Percentiles rank a stretch among this genome's conserved stretches.
phyloP scores from a whole-genome alignment of 2,329 filamentous ascomycete species.

The Penicillium capsulatum region DNA sequence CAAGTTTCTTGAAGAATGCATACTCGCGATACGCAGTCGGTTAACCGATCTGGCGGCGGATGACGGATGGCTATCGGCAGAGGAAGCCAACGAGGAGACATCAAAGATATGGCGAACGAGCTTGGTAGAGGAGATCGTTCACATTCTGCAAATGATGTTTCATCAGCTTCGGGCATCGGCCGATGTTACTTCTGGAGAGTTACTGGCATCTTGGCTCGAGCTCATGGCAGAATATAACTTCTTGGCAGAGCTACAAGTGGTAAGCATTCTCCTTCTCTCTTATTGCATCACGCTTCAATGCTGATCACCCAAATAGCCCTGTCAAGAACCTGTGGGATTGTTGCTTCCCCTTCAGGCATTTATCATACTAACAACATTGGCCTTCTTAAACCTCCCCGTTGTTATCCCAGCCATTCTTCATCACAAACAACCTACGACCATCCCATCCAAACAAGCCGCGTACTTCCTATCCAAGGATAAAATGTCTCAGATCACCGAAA shows the following conservation, averaged over 20 bases:
- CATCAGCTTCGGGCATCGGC: conserved; percentile 60
- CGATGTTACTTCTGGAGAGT: conserved; percentile 54
- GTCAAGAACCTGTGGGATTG: conserved; percentile 37
- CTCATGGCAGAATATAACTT: conserved; percentile 66
- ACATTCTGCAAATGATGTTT: conserved; percentile 70
- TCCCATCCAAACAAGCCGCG: conserved; percentile 38
- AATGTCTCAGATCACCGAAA: conserved; percentile 67
- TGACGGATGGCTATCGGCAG: conserved; percentile 46
- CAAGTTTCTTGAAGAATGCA: conserved; percentile 31
- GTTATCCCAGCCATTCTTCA: conserved; percentile 50
- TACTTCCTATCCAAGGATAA: conserved; percentile 68
- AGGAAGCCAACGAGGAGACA: conserved; percentile 51
- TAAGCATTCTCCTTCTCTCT: conserved; percentile 37
- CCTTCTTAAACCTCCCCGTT: conserved; percentile 65
- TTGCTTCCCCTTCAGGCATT: conserved; percentile 63
- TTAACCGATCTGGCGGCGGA: conserved; percentile 32
- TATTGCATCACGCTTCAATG: neutral
- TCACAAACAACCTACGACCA: conserved; percentile 20
- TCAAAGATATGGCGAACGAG: conserved; percentile 61
- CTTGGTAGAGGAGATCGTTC: conserved; percentile 65
- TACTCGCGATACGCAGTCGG: conserved; percentile 33
- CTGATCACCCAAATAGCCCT: conserved; percentile 32
- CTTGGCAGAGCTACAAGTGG: conserved; percentile 59
- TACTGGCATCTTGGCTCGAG: conserved; percentile 69
- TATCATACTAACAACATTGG: conserved; percentile 65